Base-by-base conservation (phyloP, 2,329 filamentous ascomycete genomes). In the Fusarium sp. region DNA sequence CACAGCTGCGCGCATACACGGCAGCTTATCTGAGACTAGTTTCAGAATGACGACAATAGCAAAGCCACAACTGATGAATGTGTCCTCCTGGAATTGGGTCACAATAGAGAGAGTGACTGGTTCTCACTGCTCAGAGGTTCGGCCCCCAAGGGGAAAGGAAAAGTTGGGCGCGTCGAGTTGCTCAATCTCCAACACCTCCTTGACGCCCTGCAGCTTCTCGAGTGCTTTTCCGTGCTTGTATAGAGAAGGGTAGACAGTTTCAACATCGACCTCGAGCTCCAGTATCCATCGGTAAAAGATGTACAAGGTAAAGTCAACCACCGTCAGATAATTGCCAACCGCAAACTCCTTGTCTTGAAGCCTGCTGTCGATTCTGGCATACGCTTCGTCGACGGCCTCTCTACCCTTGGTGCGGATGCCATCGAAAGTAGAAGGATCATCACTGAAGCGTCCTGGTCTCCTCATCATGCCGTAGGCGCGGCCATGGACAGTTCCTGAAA, bases 401-500 rank as follows among this genome's bases (percentile, higher is more conserved):
- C 10, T 61, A 0, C 71, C 72, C 5, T 68, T 74, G 0, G 4
- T 16, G 0, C 44, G 49, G 7, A 74, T 50, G 0, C 23, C 25
- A 1, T 63, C 46, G 1, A 62, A 57, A 1, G 16, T 13, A 0
- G 59, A 51, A 6, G 67, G 20, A 1, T 73, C 73, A 13, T 75
- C 69, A 0, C 64, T 73, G 55, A 76, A 80, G 1, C 79, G 68
- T 1, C 29, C 42, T 0, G 79, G 78, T 8, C 73, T 69, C 6
- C 71, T 60, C 2, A 68, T 54, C 31, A 74, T 73, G 6, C 61
- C 76, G 20, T 73, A 79, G 0, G 73, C 79, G 10, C 68, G 13
- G 4, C 68, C 65, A 36, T 81, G 79, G 4, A 80, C 54, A 1
- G 76, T 76, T 0, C 75, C 77, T 2, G 77, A 77, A 1, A 81